A percentile compares a stretch with the other conserved stretches of the same genome.
Evolutionary conservation across 495 filamentous ascomycete species (phyloP).

Genomic region (Thermochaetoides thermophila): DNA sequence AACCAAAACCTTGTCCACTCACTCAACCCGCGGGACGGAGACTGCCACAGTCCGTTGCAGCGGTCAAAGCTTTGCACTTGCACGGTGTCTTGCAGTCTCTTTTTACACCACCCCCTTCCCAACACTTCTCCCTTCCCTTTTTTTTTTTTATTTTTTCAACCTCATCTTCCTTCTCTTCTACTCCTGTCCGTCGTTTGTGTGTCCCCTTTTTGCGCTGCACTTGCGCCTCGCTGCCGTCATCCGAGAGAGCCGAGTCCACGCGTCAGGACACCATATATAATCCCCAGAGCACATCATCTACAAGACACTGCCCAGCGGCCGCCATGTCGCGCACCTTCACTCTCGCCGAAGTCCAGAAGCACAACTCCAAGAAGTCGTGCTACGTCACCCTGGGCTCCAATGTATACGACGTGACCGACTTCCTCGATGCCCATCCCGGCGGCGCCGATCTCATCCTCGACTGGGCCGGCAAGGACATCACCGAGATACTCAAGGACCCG

Average conservation of each 20-base stretch:
- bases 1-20: slow-evolving; percentile 4
- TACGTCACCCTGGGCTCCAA: slow-evolving; percentile 82
- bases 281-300: too few species aligned
- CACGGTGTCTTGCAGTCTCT: too few species aligned
- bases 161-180: not conserved
- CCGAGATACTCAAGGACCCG: slow-evolving; percentile 68
- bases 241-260: slow-evolving; percentile 7
- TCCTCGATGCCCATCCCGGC: slow-evolving; percentile 79
- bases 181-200: not conserved
- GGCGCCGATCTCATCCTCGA: slow-evolving; percentile 79
- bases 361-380: slow-evolving; percentile 72
- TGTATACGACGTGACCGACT: slow-evolving; percentile 89
- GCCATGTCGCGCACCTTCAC: slow-evolving; percentile 67
- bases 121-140: not conserved
- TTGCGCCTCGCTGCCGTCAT: not conserved
- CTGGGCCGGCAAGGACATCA: slow-evolving; percentile 79
- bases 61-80: not conserved
- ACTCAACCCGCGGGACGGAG: too few species aligned
- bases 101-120: too few species aligned
- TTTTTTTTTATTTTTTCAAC: not conserved
- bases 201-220: not conserved
- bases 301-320: too few species aligned
- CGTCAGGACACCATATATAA: too few species aligned
- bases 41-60: too few species aligned
- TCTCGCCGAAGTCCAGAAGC: slow-evolving; percentile 59